Base-by-base conservation (phyloP, 23 red algal genomes). In the Chondrus crispus region DNA sequence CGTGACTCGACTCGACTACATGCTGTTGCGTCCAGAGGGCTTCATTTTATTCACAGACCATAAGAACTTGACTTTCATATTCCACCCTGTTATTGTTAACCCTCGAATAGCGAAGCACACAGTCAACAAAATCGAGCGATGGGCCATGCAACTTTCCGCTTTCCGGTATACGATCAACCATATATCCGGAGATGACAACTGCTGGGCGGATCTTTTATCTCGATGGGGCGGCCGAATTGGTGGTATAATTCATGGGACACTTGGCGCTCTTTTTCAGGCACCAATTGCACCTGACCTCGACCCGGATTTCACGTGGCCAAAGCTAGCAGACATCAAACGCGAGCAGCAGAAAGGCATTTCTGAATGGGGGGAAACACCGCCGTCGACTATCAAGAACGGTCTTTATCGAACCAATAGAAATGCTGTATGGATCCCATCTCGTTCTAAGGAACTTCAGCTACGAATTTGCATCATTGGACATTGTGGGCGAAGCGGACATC, bases 1-100 rank as follows among this genome's bases (percentile, higher is more conserved):
- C n/a, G 14, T 53, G 24, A 26, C 55, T 24, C 52, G 45, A 33
- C 32, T 83, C 1, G 48, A 62, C 46, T 83, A 62, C 33, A 22
- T 83, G 22, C 78, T 83, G 1, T 33, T 62, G 10, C 9, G 48
- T 26, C 1, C 78, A 38, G 51, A 60, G 11, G 78, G 78, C 13
- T 83, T 83, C 2, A 1, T 0, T 32, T 83, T 83, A 47, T 83
- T 83, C 41, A 83, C 78, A 24, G 50, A 83, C 46, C 1, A 83
- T 63, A 35, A 24, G 24, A 83, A 83, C 78, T 63, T 83, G 78
- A 38, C 57, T 8, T 83, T 83, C 24, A 53, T 83, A n/a, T 83
- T 58, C 45, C n/a, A 83, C 40, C 78, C 78, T 53, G 30, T 54
- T 0, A 10, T 40, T 26, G 0, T 11, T 62, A 35, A 37, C 32